A percentile compares a stretch with the other conserved stretches of the same genome.
Conservation (phyloP, 2,329 filamentous ascomycete genomes). For the Verruconis gallopava region DNA sequence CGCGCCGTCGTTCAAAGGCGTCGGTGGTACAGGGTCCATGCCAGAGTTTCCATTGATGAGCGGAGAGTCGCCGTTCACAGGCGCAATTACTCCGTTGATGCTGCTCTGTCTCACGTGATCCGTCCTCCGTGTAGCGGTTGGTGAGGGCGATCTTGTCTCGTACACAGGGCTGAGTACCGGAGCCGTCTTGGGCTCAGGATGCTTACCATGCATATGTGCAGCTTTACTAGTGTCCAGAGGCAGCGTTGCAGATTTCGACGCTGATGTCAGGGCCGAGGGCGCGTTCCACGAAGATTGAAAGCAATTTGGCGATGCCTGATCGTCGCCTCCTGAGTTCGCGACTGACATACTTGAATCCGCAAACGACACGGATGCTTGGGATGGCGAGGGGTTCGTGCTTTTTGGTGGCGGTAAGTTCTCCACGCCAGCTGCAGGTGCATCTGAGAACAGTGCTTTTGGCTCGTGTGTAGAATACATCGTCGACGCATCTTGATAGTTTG, state of each 20-base stretch:
- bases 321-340: neutral
- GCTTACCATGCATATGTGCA: slow-evolving; percentile 40
- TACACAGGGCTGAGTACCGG: slow-evolving; percentile 57
- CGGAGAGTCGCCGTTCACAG: slow-evolving; percentile 9
- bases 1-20: neutral
- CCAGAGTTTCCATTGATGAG: neutral
- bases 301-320: neutral
- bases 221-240: slow-evolving; percentile 29
- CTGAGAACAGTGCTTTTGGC: too few species aligned
- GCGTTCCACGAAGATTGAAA: neutral
- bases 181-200: slow-evolving; percentile 40
- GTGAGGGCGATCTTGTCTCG: slow-evolving; percentile 59
- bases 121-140: slow-evolving; percentile 44
- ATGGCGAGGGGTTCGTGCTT: too few species aligned
- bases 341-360: neutral
- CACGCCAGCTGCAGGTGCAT: too few species aligned
- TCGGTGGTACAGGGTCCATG: neutral
- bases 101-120: slow-evolving; percentile 23
- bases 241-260: slow-evolving; percentile 1
- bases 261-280: neutral
- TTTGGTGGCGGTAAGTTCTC: too few species aligned
- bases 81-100: slow-evolving; percentile 16
- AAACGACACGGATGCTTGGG: too few species aligned
- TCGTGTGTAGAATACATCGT: too few species aligned
- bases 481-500: neutral